Conservation (phyloP, 371 early-diverging fungal species). For the Actinomortierella wolfii region DNA sequence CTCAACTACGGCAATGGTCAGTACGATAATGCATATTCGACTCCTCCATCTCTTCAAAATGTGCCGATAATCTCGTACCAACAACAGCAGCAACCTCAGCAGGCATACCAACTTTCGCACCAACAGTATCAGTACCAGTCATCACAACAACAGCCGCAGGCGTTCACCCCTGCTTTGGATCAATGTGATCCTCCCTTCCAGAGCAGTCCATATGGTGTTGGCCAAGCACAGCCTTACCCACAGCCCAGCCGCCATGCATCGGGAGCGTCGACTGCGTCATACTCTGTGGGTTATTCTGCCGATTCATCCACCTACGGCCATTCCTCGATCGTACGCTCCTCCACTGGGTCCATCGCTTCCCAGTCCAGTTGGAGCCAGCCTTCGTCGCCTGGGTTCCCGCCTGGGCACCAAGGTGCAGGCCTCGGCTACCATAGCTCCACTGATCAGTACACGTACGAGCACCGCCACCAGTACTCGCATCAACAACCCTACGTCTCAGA, state of each 20-base stretch:
- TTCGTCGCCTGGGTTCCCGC: conserved; percentile 35
- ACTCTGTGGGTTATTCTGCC: too few species aligned
- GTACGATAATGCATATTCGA: not conserved
- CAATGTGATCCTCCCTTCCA: too few species aligned
- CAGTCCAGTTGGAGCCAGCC: conserved; percentile 39
- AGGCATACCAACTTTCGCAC: conserved; percentile 21
- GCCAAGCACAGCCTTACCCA: too few species aligned
- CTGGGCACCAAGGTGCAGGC: conserved; percentile 8
- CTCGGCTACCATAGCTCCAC: too few species aligned
- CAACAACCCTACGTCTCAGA: conserved; percentile 14
- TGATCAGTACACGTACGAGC: too few species aligned
- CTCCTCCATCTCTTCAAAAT: conserved; percentile 3
- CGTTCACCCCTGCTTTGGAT: too few species aligned
- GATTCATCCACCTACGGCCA: too few species aligned
- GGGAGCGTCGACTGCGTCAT: too few species aligned
- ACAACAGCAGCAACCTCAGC: conserved; percentile 17
- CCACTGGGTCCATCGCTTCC: conserved; percentile 30
- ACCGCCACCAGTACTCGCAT: too few species aligned
- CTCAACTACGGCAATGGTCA: too few species aligned
- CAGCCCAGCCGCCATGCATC: too few species aligned
- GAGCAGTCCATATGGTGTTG: too few species aligned
- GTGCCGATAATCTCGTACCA: not conserved
- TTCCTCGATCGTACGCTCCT: conserved; percentile 6
- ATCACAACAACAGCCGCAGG: conserved; percentile 12
- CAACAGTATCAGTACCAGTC: conserved; percentile 13